A percentile compares a stretch with the other conserved stretches of the same genome.
Conservation (phyloP, 768 basidiomycete genomes). For the Hebeloma cylindrosporum region DNA sequence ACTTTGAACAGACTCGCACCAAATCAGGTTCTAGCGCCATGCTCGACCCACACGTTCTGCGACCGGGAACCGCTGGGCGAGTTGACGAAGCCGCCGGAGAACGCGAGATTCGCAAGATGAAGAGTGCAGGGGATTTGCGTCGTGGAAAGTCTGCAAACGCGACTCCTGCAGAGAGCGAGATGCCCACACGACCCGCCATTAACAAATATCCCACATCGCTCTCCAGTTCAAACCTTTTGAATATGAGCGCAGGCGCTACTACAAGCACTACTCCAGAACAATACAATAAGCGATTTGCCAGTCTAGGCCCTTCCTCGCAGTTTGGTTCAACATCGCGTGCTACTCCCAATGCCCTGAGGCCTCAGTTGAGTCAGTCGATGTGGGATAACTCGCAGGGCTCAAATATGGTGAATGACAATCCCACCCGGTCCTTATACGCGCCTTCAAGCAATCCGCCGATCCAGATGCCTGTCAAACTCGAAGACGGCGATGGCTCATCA, state of each 20-base stretch:
- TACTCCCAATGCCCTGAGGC: slow-evolving; percentile 35
- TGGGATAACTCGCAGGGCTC: slow-evolving; percentile 47
- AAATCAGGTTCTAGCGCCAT: slow-evolving; percentile 30
- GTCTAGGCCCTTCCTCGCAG: slow-evolving; percentile 57
- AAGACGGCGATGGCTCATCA: slow-evolving; percentile 9
- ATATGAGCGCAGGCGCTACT: slow-evolving; percentile 26
- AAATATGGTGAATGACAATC: slow-evolving; percentile 9
- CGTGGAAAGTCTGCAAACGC: slow-evolving; percentile 37
- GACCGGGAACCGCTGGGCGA: slow-evolving; percentile 22
- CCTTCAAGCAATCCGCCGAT: slow-evolving; percentile 1
- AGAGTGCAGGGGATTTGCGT: slow-evolving; percentile 81
- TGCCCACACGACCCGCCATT: slow-evolving; percentile 37
- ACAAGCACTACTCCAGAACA: slow-evolving; percentile 29
- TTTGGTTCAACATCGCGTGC: slow-evolving; percentile 38
- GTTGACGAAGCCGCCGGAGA: slow-evolving; percentile 44
- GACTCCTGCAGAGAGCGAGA: slow-evolving; percentile 27
- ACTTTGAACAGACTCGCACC: slow-evolving; percentile 44
- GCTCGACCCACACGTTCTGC: slow-evolving; percentile 17
- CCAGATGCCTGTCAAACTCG: slow-evolving; percentile 1
- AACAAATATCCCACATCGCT: slow-evolving; percentile 59
- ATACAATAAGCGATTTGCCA: slow-evolving; percentile 62
- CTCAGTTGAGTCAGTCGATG: slow-evolving; percentile 44
- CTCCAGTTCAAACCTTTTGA: slow-evolving; percentile 68
- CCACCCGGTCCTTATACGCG: no score
- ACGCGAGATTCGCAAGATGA: slow-evolving; percentile 77